phyloP scores from a whole-genome alignment of 2,329 filamentous ascomycete species.

The Exophiala dermatitidis region DNA sequence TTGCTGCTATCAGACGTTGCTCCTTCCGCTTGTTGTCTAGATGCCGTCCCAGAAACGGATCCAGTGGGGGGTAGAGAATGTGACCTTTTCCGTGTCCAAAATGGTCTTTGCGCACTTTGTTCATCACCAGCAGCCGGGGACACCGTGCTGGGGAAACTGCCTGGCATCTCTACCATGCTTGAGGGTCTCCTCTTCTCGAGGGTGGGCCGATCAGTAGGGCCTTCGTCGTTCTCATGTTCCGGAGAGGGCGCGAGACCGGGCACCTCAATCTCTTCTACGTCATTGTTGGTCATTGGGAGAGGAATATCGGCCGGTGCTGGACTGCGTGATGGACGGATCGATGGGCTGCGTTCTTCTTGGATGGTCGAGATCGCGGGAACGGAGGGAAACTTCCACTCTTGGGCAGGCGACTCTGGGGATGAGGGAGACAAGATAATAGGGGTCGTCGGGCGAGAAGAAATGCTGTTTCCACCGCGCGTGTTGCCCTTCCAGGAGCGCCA shows the following conservation, averaged over 20 bases:
- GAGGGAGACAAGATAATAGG: conserved; percentile 26
- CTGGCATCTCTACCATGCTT: conserved; percentile 24
- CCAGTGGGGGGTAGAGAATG: conserved; percentile 15
- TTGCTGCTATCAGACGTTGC: background rate
- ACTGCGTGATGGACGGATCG: conserved; percentile 30
- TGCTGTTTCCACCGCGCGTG: conserved; percentile 48
- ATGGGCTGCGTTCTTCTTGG: conserved; percentile 25
- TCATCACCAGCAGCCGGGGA: background rate
- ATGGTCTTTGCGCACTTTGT: conserved; percentile 6
- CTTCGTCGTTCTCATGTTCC: background rate
- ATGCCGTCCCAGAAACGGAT: background rate
- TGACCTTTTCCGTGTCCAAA: conserved; percentile 13
- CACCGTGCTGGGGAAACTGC: conserved; percentile 13
- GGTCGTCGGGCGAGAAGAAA: conserved; percentile 42
- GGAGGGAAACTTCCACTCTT: conserved; percentile 32
- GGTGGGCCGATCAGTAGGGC: conserved; percentile 1
- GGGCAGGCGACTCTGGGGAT: conserved; percentile 31
- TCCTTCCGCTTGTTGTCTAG: background rate
- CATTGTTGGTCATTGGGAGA: conserved; percentile 59
- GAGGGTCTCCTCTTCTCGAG: conserved; percentile 14
- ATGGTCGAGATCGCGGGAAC: conserved; percentile 29
- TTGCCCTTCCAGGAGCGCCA: conserved; percentile 96
- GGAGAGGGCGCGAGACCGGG: conserved; percentile 56
- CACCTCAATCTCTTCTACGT: conserved; percentile 73
- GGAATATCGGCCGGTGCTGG: conserved; percentile 52